Conservation (phyloP, 169 alveolate species). For the Toxoplasma gondii region DNA sequence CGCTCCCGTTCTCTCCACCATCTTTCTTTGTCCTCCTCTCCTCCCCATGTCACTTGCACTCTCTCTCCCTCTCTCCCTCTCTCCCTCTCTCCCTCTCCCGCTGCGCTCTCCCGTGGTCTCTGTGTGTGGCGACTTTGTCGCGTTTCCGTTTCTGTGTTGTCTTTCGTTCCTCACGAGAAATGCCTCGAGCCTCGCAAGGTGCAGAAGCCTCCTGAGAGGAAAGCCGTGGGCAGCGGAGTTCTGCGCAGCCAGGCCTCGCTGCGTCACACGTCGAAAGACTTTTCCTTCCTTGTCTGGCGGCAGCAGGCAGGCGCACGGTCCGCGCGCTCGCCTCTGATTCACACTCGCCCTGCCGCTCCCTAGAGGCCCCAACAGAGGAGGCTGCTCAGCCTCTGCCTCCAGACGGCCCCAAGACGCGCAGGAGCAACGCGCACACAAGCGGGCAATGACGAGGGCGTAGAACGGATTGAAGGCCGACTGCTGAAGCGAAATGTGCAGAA, state of each 20-base stretch:
- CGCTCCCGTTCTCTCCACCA: not conserved
- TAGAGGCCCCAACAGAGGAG: not conserved
- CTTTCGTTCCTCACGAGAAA: constrained; percentile 38
- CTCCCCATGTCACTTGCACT: not conserved
- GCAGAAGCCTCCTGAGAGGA: constrained; percentile 56
- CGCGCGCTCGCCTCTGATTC: not conserved
- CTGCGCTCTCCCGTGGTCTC: not conserved
- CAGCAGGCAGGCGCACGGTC: constrained; percentile 54
- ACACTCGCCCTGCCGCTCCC: not conserved
- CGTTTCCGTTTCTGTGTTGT: not conserved
- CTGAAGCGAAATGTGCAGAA: constrained; percentile 61
- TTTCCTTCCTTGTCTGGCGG: constrained; percentile 55
- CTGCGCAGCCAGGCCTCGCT: constrained; percentile 68
- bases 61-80: not conserved
- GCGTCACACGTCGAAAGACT: constrained; percentile 46
- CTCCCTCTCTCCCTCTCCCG: not conserved
- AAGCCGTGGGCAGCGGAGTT: constrained; percentile 67
- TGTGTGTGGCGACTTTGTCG: not conserved
- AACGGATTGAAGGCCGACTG: constrained; percentile 57
- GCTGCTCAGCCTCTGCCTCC: not conserved
- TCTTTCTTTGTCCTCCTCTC: not conserved
- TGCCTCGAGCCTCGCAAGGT: constrained; percentile 65
- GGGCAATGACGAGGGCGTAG: constrained; percentile 57
- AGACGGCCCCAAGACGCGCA: not conserved
- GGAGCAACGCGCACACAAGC: constrained; percentile 59